Conservation (phyloP, 1,284 basidiomycete genomes). For the Malassezia furfur region DNA sequence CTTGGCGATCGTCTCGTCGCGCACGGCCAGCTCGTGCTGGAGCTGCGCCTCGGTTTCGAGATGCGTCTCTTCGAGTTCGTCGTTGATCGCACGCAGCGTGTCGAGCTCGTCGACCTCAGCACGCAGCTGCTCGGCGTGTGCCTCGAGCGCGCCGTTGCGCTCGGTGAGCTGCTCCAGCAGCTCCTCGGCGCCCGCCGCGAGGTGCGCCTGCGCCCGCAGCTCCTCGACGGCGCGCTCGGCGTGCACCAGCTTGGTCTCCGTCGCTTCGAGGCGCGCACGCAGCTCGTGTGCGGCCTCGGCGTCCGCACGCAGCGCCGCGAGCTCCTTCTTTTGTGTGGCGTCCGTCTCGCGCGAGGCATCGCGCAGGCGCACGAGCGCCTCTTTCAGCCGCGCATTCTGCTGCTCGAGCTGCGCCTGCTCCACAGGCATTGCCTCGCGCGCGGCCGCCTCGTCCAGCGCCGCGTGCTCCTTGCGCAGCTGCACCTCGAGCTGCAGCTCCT, state of each 20-base stretch:
- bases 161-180: conserved; percentile 92
- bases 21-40: conserved; percentile 66
- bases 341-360: conserved; percentile 82
- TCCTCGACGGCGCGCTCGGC: conserved; percentile 78
- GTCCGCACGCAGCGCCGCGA: conserved; percentile 82
- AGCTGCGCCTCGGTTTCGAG: conserved; percentile 84
- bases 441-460: background rate
- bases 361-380: conserved; percentile 49
- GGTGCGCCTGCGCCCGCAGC: conserved; percentile 86
- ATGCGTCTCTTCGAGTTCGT: conserved; percentile 95
- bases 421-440: conserved; percentile 23
- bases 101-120: conserved; percentile 92
- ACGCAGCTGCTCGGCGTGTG: conserved; percentile 88
- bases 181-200: conserved; percentile 87
- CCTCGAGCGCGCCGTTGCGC: conserved; percentile 65
- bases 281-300: conserved; percentile 48
- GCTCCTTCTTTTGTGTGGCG: conserved; percentile 67
- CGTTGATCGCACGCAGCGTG: conserved; percentile 84
- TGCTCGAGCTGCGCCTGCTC: conserved; percentile 24
- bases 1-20: conserved; percentile 26
- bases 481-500: conserved; percentile 75
- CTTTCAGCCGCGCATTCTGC: conserved; percentile 18
- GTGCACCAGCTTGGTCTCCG: conserved; percentile 24
- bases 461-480: conserved; percentile 58
- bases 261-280: conserved; percentile 23